These are phyloP conservation scores for Chalciporus sp. DNA, from an alignment of 1,284 basidiomycete genomes.

Conservation along the genomic window DNA sequence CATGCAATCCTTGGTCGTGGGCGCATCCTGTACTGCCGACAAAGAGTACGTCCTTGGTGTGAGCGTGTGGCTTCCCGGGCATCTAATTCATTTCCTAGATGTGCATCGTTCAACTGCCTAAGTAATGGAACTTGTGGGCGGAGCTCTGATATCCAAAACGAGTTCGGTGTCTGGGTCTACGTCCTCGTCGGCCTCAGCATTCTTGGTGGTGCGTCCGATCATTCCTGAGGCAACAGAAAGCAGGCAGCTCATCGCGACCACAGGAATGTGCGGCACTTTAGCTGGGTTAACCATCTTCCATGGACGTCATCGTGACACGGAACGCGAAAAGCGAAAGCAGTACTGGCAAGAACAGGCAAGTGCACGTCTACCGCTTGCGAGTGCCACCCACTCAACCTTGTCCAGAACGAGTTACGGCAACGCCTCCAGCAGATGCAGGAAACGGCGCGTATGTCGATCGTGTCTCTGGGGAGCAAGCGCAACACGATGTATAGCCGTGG, in stretches of 20 bases:
- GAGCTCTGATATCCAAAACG: slow-evolving; percentile 61
- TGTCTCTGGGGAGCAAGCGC: slow-evolving; percentile 51
- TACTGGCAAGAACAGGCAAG: slow-evolving; percentile 86
- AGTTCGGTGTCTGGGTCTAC: slow-evolving; percentile 73
- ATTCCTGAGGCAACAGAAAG: background rate
- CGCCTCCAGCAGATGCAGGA: slow-evolving; percentile 78
- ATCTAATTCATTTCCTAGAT: slow-evolving; percentile 45
- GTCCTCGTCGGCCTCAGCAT: slow-evolving; percentile 74
- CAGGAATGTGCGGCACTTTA: slow-evolving; percentile 74
- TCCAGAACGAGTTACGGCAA: slow-evolving; percentile 69
- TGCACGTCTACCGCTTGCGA: background rate
- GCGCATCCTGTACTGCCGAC: slow-evolving; percentile 76
- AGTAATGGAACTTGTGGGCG: slow-evolving; percentile 61
- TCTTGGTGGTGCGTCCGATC: slow-evolving; percentile 54
- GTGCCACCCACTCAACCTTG: background rate
- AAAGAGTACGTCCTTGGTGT: slow-evolving; percentile 63
- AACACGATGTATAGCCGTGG: slow-evolving; percentile 49
- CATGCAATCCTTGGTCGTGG: slow-evolving; percentile 52
- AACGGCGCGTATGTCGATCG: slow-evolving; percentile 63
- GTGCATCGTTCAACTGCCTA: slow-evolving; percentile 76
- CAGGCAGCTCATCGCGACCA: background rate
- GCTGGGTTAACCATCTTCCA: slow-evolving; percentile 71
- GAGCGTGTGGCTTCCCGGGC: slow-evolving; percentile 5
- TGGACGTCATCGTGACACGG: slow-evolving; percentile 66
- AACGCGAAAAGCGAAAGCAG: slow-evolving; percentile 79